A percentile compares a stretch with the other conserved stretches of the same genome.
Conservation (phyloP, 2,329 filamentous ascomycete species). For the Neoarthrinium moseri region DNA sequence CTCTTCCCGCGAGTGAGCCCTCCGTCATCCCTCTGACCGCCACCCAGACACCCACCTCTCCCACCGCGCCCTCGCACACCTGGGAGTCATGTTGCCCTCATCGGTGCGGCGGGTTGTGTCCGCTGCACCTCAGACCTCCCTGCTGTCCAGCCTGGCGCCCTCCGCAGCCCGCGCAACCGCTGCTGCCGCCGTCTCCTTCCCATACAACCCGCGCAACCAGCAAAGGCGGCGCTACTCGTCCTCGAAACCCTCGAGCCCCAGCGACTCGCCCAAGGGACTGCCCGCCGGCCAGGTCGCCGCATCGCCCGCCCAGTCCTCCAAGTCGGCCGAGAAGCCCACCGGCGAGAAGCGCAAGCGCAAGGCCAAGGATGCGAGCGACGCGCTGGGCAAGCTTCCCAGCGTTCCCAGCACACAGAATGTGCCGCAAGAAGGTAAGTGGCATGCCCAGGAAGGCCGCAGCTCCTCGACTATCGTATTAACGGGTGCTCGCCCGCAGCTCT, state of each 20-base stretch:
- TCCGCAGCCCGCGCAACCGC: slow-evolving; percentile 36
- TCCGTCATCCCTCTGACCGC: not conserved
- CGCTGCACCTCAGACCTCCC: slow-evolving; percentile 42
- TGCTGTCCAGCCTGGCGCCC: slow-evolving; percentile 42
- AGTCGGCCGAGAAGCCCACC: slow-evolving; percentile 37
- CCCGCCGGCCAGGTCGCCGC: slow-evolving; percentile 49
- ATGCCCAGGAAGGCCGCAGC: slow-evolving; percentile 14
- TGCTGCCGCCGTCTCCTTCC: slow-evolving; percentile 30
- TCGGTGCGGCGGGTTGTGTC: slow-evolving; percentile 55
- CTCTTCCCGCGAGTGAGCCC: not conserved
- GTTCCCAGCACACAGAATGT: slow-evolving; percentile 76
- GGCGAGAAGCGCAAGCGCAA: slow-evolving; percentile 59
- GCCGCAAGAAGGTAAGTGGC: slow-evolving; percentile 58
- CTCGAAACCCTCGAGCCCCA: slow-evolving; percentile 62
- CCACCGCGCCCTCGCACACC: slow-evolving; percentile 2
- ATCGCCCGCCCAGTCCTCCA: slow-evolving; percentile 39
- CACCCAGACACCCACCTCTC: not conserved
- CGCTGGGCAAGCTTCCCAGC: slow-evolving; percentile 62
- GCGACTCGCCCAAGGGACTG: slow-evolving; percentile 53
- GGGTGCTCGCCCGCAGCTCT: slow-evolving; percentile 59
- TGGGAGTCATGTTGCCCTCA: slow-evolving; percentile 48
- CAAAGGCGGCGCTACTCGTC: slow-evolving; percentile 57
- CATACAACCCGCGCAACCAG: slow-evolving; percentile 38
- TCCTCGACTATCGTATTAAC: slow-evolving; percentile 70
- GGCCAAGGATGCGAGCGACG: slow-evolving; percentile 48